A percentile compares a stretch with the other conserved stretches of the same genome.
These are phyloP conservation scores for Ustilaginoidea virens DNA, from an alignment of 2,329 filamentous ascomycete genomes.

Conservation along the genomic window DNA sequence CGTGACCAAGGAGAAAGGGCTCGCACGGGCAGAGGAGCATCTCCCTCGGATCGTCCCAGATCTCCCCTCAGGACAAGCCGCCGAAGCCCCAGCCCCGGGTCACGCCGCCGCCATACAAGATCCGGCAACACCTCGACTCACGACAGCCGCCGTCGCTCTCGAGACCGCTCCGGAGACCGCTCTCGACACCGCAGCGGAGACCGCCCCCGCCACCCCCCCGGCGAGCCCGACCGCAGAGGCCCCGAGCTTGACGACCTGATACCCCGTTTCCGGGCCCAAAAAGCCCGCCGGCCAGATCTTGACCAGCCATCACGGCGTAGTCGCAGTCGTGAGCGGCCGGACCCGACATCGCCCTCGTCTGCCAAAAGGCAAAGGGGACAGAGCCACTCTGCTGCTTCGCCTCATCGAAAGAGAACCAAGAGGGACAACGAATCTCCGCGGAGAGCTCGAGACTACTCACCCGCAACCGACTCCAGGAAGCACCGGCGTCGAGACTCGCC, in stretches of 20 bases:
- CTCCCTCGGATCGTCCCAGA: slow-evolving; percentile 15
- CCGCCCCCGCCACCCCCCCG: slow-evolving; percentile 12
- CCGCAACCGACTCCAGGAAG: slow-evolving; percentile 17
- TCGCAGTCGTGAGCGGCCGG: slow-evolving; percentile 18
- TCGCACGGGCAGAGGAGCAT: slow-evolving; percentile 19
- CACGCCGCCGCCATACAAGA: slow-evolving; percentile 18
- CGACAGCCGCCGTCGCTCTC: slow-evolving; percentile 22
- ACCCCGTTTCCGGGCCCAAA: slow-evolving; percentile 20
- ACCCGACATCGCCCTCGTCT: slow-evolving; percentile 20
- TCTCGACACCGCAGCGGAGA: slow-evolving; percentile 21
- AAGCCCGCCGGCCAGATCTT: slow-evolving; percentile 14
- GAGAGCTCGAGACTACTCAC: slow-evolving; percentile 23
- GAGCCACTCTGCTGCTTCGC: slow-evolving; percentile 21
- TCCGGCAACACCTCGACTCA: slow-evolving; percentile 14
- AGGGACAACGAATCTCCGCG: slow-evolving; percentile 21
- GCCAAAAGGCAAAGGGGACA: slow-evolving; percentile 26
- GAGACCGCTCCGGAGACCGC: slow-evolving; percentile 22
- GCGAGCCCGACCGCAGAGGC: slow-evolving; percentile 12
- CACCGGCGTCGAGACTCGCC: slow-evolving; percentile 16
- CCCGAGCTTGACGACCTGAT: slow-evolving; percentile 21
- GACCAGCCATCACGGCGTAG: slow-evolving; percentile 18
- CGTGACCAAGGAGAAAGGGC: slow-evolving; percentile 20
- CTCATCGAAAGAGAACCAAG: slow-evolving; percentile 25
- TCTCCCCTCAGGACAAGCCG: slow-evolving; percentile 17
- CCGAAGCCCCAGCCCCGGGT: slow-evolving; percentile 13